A percentile compares a stretch with the other conserved stretches of the same genome.
These are phyloP conservation scores for Persicaria tinctoria DNA, from an alignment of 148 eudicot species.

Conservation along the genomic window DNA sequence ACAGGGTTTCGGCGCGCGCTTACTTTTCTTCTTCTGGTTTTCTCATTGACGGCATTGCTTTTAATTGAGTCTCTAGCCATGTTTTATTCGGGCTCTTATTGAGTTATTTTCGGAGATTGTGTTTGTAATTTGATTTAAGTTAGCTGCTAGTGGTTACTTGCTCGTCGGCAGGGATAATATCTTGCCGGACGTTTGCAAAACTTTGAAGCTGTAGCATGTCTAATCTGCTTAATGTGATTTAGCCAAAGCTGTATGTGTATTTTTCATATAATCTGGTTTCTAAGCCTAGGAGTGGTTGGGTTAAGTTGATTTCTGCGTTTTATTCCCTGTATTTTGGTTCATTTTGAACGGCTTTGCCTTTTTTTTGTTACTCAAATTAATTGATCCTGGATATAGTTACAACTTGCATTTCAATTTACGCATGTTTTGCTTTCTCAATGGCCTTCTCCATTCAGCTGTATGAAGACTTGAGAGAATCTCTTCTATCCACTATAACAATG, in stretches of 20 bases:
- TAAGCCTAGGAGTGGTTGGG: background rate
- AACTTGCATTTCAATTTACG: background rate
- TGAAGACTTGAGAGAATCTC: background rate
- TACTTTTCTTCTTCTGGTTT: background rate
- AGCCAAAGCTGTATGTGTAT: background rate
- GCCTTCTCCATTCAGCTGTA: background rate
- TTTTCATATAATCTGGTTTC: background rate
- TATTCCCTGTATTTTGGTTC: background rate
- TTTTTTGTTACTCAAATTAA: too few species aligned
- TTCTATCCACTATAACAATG: background rate
- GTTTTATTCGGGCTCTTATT: background rate
- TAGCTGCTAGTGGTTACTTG: background rate
- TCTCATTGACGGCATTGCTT: background rate
- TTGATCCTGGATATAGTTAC: background rate
- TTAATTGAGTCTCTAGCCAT: background rate
- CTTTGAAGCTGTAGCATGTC: background rate
- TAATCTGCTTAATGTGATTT: background rate
- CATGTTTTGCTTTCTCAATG: background rate
- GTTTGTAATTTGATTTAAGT: too few species aligned
- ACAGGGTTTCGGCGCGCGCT: background rate
- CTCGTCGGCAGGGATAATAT: background rate
- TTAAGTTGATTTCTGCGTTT: background rate
- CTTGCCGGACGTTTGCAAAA: background rate
- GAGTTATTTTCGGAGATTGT: background rate
- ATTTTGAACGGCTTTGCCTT: background rate